Percentiles rank a stretch among this genome's conserved stretches.
These are phyloP conservation scores for Xylaria acuta DNA, from an alignment of 495 filamentous ascomycete genomes.

Conservation along the genomic window DNA sequence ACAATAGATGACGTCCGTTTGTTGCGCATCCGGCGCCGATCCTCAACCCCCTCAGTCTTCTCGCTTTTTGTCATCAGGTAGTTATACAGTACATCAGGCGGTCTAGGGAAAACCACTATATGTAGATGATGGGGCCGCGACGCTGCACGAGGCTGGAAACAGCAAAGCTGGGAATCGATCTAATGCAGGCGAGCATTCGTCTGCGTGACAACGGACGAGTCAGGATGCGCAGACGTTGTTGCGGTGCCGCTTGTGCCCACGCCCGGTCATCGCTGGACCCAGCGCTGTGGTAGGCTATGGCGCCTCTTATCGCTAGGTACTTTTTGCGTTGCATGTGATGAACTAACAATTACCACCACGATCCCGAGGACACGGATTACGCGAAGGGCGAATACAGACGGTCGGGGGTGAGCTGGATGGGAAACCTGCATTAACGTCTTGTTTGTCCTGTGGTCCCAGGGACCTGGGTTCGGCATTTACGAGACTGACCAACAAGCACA, in stretches of 20 bases:
- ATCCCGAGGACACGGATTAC: slow-evolving; percentile 22
- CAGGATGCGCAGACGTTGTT: slow-evolving; percentile 5
- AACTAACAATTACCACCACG: slow-evolving; percentile 23
- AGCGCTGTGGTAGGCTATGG: slow-evolving; percentile 26
- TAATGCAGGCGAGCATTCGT: slow-evolving; percentile 25
- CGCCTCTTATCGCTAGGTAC: slow-evolving; percentile 10
- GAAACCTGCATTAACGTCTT: slow-evolving; percentile 9
- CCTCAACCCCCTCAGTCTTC: neutral
- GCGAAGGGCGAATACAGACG: neutral
- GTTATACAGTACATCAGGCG: neutral
- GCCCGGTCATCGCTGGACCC: slow-evolving; percentile 8
- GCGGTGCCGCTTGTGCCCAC: slow-evolving; percentile 7
- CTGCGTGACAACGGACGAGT: slow-evolving; percentile 6
- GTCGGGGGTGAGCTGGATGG: slow-evolving; percentile 3
- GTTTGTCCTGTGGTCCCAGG: neutral
- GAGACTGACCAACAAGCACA: slow-evolving; percentile 1
- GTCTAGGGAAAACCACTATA: neutral
- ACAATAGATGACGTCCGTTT: neutral
- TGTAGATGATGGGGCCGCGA: neutral
- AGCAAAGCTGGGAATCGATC: slow-evolving; percentile 9
- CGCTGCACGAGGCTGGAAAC: slow-evolving; percentile 16
- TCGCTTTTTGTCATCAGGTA: slow-evolving; percentile 1
- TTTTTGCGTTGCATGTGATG: slow-evolving; percentile 19
- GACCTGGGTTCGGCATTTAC: slow-evolving; percentile 18
- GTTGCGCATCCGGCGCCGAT: neutral